Evolutionary conservation across 805 yeast species (phyloP).

Genomic region (Saccharomycopsis vini): DNA sequence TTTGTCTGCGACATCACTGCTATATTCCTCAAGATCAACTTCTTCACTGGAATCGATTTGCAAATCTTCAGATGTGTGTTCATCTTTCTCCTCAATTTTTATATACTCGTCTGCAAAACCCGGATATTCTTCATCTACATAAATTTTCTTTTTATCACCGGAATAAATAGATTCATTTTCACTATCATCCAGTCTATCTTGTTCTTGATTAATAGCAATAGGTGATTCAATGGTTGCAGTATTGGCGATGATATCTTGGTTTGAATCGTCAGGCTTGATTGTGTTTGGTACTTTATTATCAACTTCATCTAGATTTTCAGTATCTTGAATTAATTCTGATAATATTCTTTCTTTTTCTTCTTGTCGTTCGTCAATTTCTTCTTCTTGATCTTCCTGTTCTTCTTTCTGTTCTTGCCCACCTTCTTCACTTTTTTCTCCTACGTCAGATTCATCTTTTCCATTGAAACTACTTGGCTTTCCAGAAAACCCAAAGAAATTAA

Average conservation of each 20-base stretch:
- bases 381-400: neutral
- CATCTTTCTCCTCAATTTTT: neutral
- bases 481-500: too few relatives aligned
- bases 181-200: neutral
- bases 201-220: neutral
- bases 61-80: too few relatives aligned
- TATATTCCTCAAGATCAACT: conserved; percentile 1
- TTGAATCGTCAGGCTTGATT: too few relatives aligned
- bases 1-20: too few relatives aligned
- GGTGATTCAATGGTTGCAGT: too few relatives aligned
- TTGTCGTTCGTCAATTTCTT: neutral
- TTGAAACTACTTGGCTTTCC: too few relatives aligned
- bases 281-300: neutral
- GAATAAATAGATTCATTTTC: neutral
- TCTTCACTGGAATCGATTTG: neutral
- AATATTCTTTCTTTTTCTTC: neutral
- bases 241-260: too few relatives aligned
- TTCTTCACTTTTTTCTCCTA: too few relatives aligned
- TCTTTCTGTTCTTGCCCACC: too few relatives aligned
- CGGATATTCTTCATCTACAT: neutral
- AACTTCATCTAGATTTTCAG: neutral
- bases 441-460: neutral
- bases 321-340: neutral
- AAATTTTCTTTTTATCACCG: neutral
- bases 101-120: neutral